Conservation (phyloP, 192 early-diverging fungal genomes). For the Backusella tuberculispora region DNA sequence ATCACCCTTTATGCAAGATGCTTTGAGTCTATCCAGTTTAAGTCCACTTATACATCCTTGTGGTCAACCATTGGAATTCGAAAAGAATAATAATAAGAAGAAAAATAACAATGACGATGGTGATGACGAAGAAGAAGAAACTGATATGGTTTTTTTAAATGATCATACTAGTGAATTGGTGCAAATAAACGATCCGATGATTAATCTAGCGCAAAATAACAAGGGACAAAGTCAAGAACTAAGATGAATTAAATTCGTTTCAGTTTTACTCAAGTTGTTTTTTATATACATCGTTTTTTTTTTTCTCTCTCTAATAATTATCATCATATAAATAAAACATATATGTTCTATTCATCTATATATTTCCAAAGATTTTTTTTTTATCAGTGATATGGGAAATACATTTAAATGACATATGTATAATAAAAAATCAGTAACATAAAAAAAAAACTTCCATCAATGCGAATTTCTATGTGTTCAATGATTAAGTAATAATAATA, state of each 20-base stretch:
- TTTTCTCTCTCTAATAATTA: too few species aligned
- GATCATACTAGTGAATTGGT: neutral
- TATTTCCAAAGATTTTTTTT: too few species aligned
- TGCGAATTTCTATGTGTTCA: too few species aligned
- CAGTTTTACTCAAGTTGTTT: too few species aligned
- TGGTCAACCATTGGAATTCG: neutral
- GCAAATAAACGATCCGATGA: slow-evolving; percentile 3
- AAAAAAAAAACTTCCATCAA: too few species aligned
- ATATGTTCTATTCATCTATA: too few species aligned
- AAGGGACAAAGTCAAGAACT: neutral
- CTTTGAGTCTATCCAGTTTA: slow-evolving; percentile 15
- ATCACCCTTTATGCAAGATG: neutral
- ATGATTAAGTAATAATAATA: too few species aligned
- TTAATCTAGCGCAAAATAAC: neutral
- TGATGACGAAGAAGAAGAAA: neutral
- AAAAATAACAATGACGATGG: neutral
- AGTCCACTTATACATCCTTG: neutral
- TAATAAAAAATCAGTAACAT: too few species aligned
- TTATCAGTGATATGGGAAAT: too few species aligned
- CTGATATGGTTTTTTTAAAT: neutral
- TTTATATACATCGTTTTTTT: too few species aligned
- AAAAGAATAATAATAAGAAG: neutral
- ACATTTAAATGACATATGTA: too few species aligned
- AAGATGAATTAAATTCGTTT: neutral
- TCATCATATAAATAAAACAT: too few species aligned